Conservation (phyloP, 306 rosid species). For the Pyrus pyrifolia region DNA sequence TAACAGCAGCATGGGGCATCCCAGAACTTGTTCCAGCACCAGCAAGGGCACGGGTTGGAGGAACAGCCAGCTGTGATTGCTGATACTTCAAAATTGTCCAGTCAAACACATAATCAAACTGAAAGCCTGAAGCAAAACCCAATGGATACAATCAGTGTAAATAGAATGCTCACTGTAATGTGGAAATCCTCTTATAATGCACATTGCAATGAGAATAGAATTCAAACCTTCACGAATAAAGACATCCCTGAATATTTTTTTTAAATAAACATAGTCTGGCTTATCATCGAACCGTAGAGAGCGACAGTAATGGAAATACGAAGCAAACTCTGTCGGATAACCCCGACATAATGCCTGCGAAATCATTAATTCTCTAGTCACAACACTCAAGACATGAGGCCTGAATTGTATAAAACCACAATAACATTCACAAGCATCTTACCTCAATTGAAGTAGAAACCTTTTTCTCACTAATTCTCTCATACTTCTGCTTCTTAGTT, state of each 20-base stretch:
- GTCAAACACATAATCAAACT: conserved; percentile 93
- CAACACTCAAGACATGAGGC: background rate
- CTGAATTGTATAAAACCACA: background rate
- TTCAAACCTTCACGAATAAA: conserved; percentile 88
- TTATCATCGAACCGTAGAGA: conserved; percentile 88
- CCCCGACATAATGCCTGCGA: conserved; percentile 83
- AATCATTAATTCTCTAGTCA: conserved; percentile 27
- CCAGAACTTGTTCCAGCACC: conserved; percentile 86
- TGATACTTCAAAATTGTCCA: conserved; percentile 97
- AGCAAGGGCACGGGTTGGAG: conserved; percentile 61
- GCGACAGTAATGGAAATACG: conserved; percentile 96
- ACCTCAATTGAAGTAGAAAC: conserved; percentile 94
- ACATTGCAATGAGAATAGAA: background rate
- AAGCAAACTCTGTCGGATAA: conserved; percentile 94
- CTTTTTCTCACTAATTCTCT: conserved; percentile 87
- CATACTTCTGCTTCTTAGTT: conserved; percentile 90
- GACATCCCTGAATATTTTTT: conserved; percentile 91
- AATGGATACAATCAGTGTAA: conserved; percentile 5
- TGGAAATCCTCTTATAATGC: background rate
- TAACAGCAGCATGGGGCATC: conserved; percentile 53
- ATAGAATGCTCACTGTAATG: background rate
- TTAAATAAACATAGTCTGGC: conserved; percentile 94
- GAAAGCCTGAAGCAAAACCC: conserved; percentile 60
- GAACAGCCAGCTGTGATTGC: conserved; percentile 83
- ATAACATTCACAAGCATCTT: conserved; percentile 6